Percentiles rank a stretch among this genome's conserved stretches.
These are phyloP conservation scores for Tetraselmis striata DNA, from an alignment of 139 green algal genomes.

Conservation along the genomic window DNA sequence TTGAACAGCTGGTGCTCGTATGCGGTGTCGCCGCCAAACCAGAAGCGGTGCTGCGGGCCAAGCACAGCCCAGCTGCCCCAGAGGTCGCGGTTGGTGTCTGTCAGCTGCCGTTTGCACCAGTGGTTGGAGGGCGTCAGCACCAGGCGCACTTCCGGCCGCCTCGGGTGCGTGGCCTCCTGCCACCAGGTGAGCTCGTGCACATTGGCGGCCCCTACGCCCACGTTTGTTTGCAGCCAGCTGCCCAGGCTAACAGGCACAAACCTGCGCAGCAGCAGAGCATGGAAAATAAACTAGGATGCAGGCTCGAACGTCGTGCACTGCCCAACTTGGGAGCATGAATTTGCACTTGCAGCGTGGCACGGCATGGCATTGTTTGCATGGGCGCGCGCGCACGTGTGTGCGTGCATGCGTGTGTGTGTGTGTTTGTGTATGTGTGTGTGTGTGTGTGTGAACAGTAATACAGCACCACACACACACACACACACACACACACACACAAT, in stretches of 20 bases:
- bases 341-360: too few species aligned
- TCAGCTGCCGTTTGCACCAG: not conserved
- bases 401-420: too few species aligned
- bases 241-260: not conserved
- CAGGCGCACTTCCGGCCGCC: not conserved
- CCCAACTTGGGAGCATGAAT: too few species aligned
- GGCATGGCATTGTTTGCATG: too few species aligned
- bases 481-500: too few species aligned
- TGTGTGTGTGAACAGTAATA: too few species aligned
- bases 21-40: slow-evolving; percentile 14
- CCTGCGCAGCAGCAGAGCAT: too few species aligned
- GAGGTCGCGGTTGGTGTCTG: not conserved
- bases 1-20: not conserved
- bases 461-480: too few species aligned
- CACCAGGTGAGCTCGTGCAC: slow-evolving; percentile 1
- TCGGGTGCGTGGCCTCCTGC: not conserved
- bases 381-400: too few species aligned
- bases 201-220: not conserved
- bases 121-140: not conserved
- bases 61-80: slow-evolving; percentile 4
- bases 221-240: not conserved
- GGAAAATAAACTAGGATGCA: too few species aligned
- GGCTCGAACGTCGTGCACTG: too few species aligned
- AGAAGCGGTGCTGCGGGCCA: not conserved
- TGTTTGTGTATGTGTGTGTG: too few species aligned